These are phyloP conservation scores for Heliamphora ciliata DNA, from an alignment of 179 eudicot species.

Conservation along the genomic window DNA sequence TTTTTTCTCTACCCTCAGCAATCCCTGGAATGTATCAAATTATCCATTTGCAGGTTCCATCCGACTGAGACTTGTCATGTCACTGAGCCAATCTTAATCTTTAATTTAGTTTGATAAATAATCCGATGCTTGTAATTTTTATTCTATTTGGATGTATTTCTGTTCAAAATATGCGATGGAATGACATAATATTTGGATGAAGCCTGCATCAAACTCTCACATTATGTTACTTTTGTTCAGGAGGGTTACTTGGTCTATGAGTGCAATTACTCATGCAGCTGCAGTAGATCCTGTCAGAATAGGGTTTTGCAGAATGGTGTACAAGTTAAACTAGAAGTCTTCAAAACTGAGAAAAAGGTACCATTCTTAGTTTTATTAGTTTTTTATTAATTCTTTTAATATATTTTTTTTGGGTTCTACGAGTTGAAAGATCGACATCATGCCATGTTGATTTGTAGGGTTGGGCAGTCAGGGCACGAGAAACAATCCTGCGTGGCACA, in stretches of 20 bases:
- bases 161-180: background rate
- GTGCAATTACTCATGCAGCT: constrained; percentile 72
- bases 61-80: background rate
- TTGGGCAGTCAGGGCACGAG: constrained; percentile 84
- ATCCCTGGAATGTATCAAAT: background rate
- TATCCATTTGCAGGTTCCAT: constrained; percentile 9
- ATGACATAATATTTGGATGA: background rate
- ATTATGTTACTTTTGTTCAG: constrained; percentile 34
- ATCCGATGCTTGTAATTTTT: background rate
- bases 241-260: constrained; percentile 80
- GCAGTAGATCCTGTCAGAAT: constrained; percentile 68
- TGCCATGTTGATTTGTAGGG: constrained; percentile 46
- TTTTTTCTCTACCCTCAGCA: constrained; percentile 1
- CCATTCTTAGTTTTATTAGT: background rate
- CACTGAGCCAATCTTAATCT: background rate
- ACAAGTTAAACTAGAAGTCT: constrained; percentile 66
- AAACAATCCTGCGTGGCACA: constrained; percentile 58
- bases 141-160: background rate
- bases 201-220: background rate
- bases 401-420: background rate
- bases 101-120: too few relatives aligned
- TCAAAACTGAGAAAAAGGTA: constrained; percentile 84
- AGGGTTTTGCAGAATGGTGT: constrained; percentile 90
- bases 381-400: too few relatives aligned
- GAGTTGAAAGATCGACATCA: background rate